A percentile compares a stretch with the other conserved stretches of the same genome.
Conservation (phyloP, 768 basidiomycete genomes). For the Hemileccinum impolitum region DNA sequence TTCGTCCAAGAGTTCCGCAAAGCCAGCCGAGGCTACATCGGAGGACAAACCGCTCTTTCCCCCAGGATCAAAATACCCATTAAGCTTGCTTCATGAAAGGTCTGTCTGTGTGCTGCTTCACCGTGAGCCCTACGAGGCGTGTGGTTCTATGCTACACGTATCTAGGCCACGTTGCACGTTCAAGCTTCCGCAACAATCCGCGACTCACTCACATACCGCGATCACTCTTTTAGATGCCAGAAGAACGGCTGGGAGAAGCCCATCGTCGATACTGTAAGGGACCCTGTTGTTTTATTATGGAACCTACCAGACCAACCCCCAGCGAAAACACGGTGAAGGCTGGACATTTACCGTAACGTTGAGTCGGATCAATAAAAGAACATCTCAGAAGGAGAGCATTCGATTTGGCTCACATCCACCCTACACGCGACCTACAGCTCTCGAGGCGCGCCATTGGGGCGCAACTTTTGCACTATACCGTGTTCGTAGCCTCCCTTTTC, state of each 20-base stretch:
- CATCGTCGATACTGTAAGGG: constrained; percentile 64
- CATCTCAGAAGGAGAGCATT: constrained; percentile 63
- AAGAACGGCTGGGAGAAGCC: constrained; percentile 90
- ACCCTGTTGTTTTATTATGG: background rate
- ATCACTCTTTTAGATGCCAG: constrained; percentile 57
- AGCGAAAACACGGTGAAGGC: constrained; percentile 48
- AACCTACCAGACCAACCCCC: constrained; percentile 7
- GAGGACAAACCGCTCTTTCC: constrained; percentile 70
- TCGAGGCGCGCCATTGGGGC: constrained; percentile 90
- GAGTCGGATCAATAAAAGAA: constrained; percentile 66
- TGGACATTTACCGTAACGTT: constrained; percentile 70
- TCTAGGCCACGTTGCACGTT: background rate
- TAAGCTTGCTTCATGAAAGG: constrained; percentile 79
- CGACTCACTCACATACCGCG: constrained; percentile 1
- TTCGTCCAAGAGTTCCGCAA: constrained; percentile 52
- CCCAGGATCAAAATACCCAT: constrained; percentile 79
- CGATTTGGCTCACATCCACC: constrained; percentile 73
- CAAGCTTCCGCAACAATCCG: background rate
- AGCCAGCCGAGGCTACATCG: constrained; percentile 10
- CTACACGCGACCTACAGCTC: constrained; percentile 57
- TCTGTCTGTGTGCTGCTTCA: constrained; percentile 22
- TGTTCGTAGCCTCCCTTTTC: constrained; percentile 46
- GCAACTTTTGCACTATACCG: constrained; percentile 86
- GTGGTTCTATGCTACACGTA: background rate
- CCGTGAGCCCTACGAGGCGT: constrained; percentile 1